Evolutionary conservation across 2,329 filamentous ascomycete genomes (phyloP).

Genomic region (Colletotrichum sp.): DNA sequence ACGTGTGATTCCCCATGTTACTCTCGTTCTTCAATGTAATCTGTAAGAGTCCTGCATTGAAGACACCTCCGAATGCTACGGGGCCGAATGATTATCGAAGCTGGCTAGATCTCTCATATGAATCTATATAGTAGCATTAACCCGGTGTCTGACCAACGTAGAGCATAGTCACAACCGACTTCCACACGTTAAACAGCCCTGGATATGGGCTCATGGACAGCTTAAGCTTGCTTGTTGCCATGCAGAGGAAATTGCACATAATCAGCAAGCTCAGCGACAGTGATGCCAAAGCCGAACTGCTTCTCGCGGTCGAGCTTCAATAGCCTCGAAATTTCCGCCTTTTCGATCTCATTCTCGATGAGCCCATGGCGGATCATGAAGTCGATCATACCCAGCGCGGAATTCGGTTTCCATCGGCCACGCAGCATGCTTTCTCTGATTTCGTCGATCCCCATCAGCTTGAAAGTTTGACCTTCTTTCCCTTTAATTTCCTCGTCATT

Average conservation of each 20-base stretch:
- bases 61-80: background rate
- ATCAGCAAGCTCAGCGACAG: background rate
- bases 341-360: background rate
- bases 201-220: no score
- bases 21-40: background rate
- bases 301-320: background rate
- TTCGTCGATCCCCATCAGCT: background rate
- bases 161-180: background rate
- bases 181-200: no score
- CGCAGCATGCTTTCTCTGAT: background rate
- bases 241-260: background rate
- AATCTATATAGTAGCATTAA: no score
- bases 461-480: background rate
- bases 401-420: background rate
- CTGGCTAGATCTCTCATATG: background rate
- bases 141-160: background rate
- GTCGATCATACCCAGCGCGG: background rate
- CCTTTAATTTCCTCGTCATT: background rate
- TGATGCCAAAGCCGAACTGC: background rate
- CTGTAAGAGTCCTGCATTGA: no score
- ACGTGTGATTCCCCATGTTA: background rate
- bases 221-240: no score
- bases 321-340: background rate
- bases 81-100: background rate
- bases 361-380: background rate